Evolutionary conservation across 78 protist genomes (phyloP).

Genomic region (Protostelium mycophagum): DNA sequence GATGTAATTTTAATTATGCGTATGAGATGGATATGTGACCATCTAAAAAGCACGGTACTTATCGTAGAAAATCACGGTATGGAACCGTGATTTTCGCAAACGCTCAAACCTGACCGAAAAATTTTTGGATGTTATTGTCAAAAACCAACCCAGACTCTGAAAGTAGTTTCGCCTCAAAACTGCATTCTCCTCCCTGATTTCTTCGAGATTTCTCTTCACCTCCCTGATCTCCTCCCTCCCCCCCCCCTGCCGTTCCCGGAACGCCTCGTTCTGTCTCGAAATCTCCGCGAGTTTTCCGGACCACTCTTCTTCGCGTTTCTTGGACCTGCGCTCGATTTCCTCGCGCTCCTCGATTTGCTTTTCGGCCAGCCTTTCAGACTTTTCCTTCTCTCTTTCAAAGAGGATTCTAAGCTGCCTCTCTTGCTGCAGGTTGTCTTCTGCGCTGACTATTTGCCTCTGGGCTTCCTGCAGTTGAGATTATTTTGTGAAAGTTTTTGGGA

Average conservation of each 20-base stretch:
- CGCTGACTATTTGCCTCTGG: neutral
- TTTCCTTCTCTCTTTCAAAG: neutral
- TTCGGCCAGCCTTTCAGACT: neutral
- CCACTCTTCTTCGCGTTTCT: neutral
- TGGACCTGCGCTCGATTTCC: neutral
- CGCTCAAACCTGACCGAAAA: no score
- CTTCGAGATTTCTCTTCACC: neutral
- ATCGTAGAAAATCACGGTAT: no score
- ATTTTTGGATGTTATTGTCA: no score
- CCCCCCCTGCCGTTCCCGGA: no score
- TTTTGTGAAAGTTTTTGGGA: no score
- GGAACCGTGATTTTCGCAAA: no score
- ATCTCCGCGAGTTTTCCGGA: neutral
- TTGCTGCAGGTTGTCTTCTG: neutral
- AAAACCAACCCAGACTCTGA: neutral
- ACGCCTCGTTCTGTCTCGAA: neutral
- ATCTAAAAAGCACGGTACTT: no score
- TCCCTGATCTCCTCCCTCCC: neutral
- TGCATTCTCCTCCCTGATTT: neutral
- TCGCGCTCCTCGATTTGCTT: neutral
- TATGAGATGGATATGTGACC: no score
- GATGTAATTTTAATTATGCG: no score
- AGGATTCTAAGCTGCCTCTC: neutral
- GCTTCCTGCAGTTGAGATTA: no score
- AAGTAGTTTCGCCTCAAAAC: neutral